Evolutionary conservation across 164 flowering plant species (phyloP).

Genomic region (Malania oleifera): DNA sequence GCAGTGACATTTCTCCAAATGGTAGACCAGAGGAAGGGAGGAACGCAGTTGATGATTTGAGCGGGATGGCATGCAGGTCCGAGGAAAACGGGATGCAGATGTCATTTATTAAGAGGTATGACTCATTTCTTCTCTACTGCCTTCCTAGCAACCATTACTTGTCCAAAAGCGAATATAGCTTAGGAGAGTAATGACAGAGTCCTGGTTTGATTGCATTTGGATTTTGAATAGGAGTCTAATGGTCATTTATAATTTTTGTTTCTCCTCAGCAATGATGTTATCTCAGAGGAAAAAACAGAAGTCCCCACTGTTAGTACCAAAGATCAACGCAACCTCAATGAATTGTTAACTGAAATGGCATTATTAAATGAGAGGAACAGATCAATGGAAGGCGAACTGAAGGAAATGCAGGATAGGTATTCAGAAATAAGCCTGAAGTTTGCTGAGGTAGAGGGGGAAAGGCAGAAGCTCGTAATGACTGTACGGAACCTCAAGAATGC

Average conservation of each 20-base stretch:
- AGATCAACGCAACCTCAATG: conserved; percentile 20
- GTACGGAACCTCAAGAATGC: conserved; percentile 67
- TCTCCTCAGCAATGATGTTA: conserved; percentile 18
- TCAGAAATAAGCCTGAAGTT: conserved; percentile 89
- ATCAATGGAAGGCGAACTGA: conserved; percentile 73
- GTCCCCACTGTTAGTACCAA: conserved; percentile 8
- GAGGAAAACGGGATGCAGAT: conserved; percentile 2
- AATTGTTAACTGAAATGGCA: conserved; percentile 34
- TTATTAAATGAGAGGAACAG: conserved; percentile 51
- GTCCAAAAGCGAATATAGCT: background rate
- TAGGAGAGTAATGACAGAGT: background rate
- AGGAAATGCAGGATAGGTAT: conserved; percentile 90
- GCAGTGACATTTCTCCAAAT: conserved; percentile 5
- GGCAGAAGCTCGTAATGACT: conserved; percentile 84
- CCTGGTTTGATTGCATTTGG: no score
- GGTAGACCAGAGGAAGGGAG: conserved; percentile 16
- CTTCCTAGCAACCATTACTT: background rate
- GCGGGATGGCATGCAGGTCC: background rate
- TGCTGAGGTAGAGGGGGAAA: conserved; percentile 97
- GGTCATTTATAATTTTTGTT: background rate
- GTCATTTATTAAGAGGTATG: conserved; percentile 11
- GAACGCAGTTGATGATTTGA: conserved; percentile 1
- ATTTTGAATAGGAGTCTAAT: background rate
- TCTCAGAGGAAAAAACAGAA: conserved; percentile 16
- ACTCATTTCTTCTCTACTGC: background rate